Conservation (phyloP, 2,329 filamentous ascomycete genomes). For the Dactylellina haptotyla region DNA sequence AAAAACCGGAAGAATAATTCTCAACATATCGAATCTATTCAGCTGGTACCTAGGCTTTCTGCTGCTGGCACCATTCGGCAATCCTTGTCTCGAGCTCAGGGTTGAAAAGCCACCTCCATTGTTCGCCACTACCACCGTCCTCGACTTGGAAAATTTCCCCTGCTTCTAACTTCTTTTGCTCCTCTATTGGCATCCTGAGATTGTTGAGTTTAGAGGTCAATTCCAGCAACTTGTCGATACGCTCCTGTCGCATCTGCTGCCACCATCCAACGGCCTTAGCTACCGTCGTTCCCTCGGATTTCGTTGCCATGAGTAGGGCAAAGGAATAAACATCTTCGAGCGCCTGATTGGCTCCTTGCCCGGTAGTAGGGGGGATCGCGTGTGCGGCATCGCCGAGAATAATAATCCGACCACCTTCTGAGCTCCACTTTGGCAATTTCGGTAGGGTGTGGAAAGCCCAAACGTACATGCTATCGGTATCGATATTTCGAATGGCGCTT, state of each 20-base stretch:
- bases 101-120: conserved; percentile 19
- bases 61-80: not conserved
- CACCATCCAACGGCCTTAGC: conserved; percentile 62
- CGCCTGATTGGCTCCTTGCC: conserved; percentile 65
- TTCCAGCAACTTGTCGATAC: conserved; percentile 65
- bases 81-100: conserved; percentile 21
- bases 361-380: conserved; percentile 65
- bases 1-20: too few species aligned
- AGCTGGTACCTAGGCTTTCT: too few species aligned
- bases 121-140: conserved; percentile 54
- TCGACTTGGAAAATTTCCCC: conserved; percentile 35
- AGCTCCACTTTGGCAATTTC: conserved; percentile 64
- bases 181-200: conserved; percentile 63
- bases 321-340: conserved; percentile 67
- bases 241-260: conserved; percentile 65
- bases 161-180: conserved; percentile 55
- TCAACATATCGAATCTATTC: too few species aligned
- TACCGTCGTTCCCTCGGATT: conserved; percentile 55
- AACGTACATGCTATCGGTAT: conserved; percentile 61
- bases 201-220: conserved; percentile 66
- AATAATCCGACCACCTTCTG: conserved; percentile 61
- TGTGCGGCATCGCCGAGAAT: conserved; percentile 67
- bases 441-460: conserved; percentile 67
- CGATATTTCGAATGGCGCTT: conserved; percentile 60
- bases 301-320: conserved; percentile 61